Base-by-base conservation (phyloP, 306 rosid species). In the Cucurbita ficifolia region DNA sequence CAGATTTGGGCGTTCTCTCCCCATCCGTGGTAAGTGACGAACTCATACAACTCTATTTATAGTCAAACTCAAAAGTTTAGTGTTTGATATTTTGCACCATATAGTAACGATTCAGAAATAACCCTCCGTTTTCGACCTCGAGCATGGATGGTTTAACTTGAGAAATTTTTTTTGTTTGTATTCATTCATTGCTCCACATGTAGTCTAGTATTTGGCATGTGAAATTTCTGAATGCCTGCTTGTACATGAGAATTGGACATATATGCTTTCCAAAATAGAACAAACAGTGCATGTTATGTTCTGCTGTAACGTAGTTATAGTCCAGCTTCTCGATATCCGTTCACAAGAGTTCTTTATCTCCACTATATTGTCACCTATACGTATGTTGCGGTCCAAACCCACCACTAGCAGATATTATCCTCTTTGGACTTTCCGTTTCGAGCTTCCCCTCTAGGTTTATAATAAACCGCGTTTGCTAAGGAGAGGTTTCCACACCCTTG, bases 11-110 rank as follows among this genome's bases (percentile, higher is more conserved):
- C 38, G 92, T 94, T 79, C 96, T 94, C 40, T 85, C 95, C 67
- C 98, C 98, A 53, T 90, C 98, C 0, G 97, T 94, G 80, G 98
- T 90, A 73, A 89, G 97, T 76, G 98, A 94, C 76, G 98, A 94
- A 80, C 95, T 94, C 77, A 94, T 94, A 82, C 98, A 94, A 87
- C 88, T 94, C 12, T 94, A 94, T 85, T 83, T 90, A 56, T 90
- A 90, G 76, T 53, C 33, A 38, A 35, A 71, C 49, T 58, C 24
- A 10, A 74, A 45, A 16, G 0, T 40, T 18, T n/a, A 40, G 51
- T 53, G 63, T 53, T 76, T 45, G n/a, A 65, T 39, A 40, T 42
- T 65, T 65, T 65, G 53, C 72, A 40, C 45, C 49, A 63, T 63
- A 36, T 63, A 63, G 50, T 17, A n/a, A 63, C 70, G 39, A n/a